phyloP scores from a whole-genome alignment of 108 stramenopile species.

The Skeletonema grethae region DNA sequence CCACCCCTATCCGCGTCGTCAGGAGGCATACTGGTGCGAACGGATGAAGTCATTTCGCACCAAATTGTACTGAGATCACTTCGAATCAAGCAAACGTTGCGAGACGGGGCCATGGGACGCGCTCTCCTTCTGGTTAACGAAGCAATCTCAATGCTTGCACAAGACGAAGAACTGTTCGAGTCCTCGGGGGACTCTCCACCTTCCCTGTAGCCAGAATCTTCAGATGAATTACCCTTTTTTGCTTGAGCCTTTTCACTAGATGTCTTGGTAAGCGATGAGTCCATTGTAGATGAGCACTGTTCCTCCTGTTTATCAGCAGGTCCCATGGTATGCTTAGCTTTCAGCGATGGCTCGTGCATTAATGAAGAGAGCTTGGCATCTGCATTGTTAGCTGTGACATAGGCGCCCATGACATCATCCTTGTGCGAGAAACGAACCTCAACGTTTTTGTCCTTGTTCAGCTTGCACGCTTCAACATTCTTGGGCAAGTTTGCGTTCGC shows the following conservation, averaged over 20 bases:
- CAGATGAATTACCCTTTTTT: slow-evolving; percentile 52
- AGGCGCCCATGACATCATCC: slow-evolving; percentile 86
- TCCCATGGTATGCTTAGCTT: slow-evolving; percentile 8
- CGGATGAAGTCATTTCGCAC: slow-evolving; percentile 88
- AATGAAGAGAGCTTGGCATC: slow-evolving; percentile 75
- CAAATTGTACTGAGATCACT: slow-evolving; percentile 81
- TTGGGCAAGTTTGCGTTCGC: slow-evolving; percentile 55
- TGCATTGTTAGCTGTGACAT: slow-evolving; percentile 88
- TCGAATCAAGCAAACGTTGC: slow-evolving; percentile 74
- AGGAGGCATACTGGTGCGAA: slow-evolving; percentile 52
- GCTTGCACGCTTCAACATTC: slow-evolving; percentile 66
- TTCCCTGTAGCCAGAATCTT: slow-evolving; percentile 85
- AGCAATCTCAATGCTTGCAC: slow-evolving; percentile 60
- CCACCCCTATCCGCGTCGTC: slow-evolving; percentile 51
- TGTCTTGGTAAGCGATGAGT: slow-evolving; percentile 75
- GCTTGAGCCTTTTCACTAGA: slow-evolving; percentile 29
- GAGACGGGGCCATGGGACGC: slow-evolving; percentile 70
- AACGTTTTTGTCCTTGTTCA: slow-evolving; percentile 48
- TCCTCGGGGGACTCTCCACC: slow-evolving; percentile 60
- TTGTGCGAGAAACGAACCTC: slow-evolving; percentile 49
- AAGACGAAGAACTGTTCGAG: slow-evolving; percentile 19
- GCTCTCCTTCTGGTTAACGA: slow-evolving; percentile 37
- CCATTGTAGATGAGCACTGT: slow-evolving; percentile 53
- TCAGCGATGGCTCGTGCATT: slow-evolving; percentile 44
- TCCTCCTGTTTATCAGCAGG: slow-evolving; percentile 38